A percentile compares a stretch with the other conserved stretches of the same genome.
phyloP scores from a whole-genome alignment of 2,329 filamentous ascomycete species.

The Graphilbum ipis-grandicollis region DNA sequence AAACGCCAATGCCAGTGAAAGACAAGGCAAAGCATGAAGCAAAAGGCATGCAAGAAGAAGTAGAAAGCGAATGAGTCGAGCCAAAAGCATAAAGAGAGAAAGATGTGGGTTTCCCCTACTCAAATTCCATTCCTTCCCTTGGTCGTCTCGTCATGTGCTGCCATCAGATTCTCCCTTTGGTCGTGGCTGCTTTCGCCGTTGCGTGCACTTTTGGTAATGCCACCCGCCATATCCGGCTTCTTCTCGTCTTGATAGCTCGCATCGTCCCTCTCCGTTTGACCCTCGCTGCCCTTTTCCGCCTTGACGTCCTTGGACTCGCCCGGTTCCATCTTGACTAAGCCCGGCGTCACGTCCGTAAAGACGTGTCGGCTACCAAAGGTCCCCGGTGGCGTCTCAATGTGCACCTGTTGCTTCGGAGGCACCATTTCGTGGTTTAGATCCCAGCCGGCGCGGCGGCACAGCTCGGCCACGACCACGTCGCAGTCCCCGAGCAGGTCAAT shows the following conservation, averaged over 20 bases:
- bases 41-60: no score
- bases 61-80: no score
- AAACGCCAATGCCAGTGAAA: no score
- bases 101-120: no score
- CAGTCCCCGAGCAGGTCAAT: conserved; percentile 93
- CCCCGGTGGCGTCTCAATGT: conserved; percentile 32
- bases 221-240: not conserved
- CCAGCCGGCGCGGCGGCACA: conserved; percentile 73
- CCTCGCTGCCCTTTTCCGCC: not conserved
- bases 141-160: no score
- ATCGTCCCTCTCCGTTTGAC: not conserved
- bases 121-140: no score
- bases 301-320: not conserved
- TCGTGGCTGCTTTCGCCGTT: no score
- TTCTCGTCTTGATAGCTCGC: not conserved
- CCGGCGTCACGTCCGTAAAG: conserved; percentile 16
- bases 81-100: no score
- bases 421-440: conserved; percentile 68
- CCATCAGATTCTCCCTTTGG: no score
- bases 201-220: no score
- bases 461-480: conserved; percentile 74
- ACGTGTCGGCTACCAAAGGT: conserved; percentile 22
- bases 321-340: not conserved
- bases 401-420: conserved; percentile 43
- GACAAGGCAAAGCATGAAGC: no score